A percentile compares a stretch with the other conserved stretches of the same genome.
Conservation (phyloP, 1,284 basidiomycete species). For the Chalciporus piperatoides region DNA sequence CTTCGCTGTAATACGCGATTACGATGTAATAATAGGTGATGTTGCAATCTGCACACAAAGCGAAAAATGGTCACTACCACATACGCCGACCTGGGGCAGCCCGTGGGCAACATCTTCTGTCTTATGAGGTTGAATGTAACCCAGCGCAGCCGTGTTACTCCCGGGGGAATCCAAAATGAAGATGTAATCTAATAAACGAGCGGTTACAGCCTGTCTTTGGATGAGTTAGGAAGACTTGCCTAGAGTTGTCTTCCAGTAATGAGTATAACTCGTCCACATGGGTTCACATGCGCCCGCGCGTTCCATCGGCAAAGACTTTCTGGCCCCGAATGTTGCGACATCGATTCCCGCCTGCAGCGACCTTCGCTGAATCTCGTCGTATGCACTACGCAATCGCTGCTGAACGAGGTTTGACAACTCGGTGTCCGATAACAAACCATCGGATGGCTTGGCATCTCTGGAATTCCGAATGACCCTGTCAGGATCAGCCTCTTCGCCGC, state of each 20-base stretch:
- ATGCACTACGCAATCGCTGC: slow-evolving; percentile 49
- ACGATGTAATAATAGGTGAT: slow-evolving; percentile 10
- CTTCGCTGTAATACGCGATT: slow-evolving; percentile 6
- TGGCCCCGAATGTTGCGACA: slow-evolving; percentile 47
- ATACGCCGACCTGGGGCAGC: slow-evolving; percentile 75
- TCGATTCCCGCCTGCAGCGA: slow-evolving; percentile 17
- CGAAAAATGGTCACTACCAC: slow-evolving; percentile 86
- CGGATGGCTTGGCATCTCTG: slow-evolving; percentile 53
- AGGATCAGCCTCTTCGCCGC: slow-evolving; percentile 51
- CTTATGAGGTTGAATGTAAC: slow-evolving; percentile 63
- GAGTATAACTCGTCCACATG: slow-evolving; percentile 75
- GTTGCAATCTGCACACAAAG: slow-evolving; percentile 54
- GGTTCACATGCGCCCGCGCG: slow-evolving; percentile 65
- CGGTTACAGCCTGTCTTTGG: slow-evolving; percentile 4
- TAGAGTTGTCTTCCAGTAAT: slow-evolving; percentile 77
- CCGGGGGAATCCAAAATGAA: slow-evolving; percentile 57
- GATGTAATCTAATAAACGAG: slow-evolving; percentile 69
- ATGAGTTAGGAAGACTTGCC: slow-evolving; percentile 43
- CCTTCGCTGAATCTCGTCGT: slow-evolving; percentile 51
- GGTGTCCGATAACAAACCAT: slow-evolving; percentile 67
- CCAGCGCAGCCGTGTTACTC: slow-evolving; percentile 45
- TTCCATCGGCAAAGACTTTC: slow-evolving; percentile 38
- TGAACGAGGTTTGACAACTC: slow-evolving; percentile 60
- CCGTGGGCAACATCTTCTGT: slow-evolving; percentile 68
- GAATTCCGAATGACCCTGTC: slow-evolving; percentile 78